Conservation (phyloP, 106 monocot species). For the Dioscorea zingiberensis region DNA sequence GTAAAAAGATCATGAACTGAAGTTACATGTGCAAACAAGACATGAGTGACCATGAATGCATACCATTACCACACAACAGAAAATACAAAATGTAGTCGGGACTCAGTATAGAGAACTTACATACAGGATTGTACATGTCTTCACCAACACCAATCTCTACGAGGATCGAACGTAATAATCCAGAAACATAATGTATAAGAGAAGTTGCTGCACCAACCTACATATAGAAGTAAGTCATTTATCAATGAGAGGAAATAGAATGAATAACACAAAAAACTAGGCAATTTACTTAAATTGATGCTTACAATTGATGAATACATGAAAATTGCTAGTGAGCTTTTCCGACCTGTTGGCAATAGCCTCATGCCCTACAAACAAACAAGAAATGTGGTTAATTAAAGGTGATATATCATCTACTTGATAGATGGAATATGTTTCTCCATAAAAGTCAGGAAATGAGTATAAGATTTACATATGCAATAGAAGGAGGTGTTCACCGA, state of each 20-base stretch:
- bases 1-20: no score
- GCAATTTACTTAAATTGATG: neutral
- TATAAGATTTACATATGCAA: neutral
- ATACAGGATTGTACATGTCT: constrained; percentile 99
- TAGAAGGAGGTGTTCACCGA: neutral
- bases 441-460: neutral
- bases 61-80: no score
- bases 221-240: constrained; percentile 1
- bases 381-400: neutral
- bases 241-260: neutral
- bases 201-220: constrained; percentile 76
- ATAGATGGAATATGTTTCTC: neutral
- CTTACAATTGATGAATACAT: constrained; percentile 75
- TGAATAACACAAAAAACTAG: neutral
- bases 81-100: no score
- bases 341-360: constrained; percentile 66
- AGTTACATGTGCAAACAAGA: no score
- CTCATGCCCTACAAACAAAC: constrained; percentile 58
- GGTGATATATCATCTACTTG: no score
- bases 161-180: constrained; percentile 53
- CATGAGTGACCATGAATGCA: no score
- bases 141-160: constrained; percentile 84
- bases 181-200: constrained; percentile 70
- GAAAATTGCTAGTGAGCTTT: constrained; percentile 69
- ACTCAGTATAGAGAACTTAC: constrained; percentile 44